These are phyloP conservation scores for Cyclanthera cordifolia DNA, from an alignment of 306 rosid genomes.

Conservation along the genomic window DNA sequence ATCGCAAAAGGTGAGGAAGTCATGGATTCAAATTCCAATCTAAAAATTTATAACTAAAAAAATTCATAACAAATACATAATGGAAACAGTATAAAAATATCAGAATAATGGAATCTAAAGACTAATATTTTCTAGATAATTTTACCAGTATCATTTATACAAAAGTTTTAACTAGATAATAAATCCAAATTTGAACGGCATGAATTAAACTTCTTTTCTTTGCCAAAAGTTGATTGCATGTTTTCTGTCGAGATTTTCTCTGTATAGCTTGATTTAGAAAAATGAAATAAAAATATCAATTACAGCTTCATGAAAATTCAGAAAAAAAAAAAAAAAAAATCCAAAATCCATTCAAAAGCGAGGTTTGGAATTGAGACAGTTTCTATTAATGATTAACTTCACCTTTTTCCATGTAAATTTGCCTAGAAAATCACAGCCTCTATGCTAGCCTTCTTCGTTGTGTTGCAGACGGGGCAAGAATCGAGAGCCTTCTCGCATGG, in stretches of 20 bases:
- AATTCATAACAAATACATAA: too few relatives aligned
- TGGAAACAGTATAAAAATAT: too few relatives aligned
- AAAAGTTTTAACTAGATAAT: too few relatives aligned
- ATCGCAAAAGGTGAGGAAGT: too few relatives aligned
- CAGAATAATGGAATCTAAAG: too few relatives aligned
- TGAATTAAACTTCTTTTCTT: too few relatives aligned
- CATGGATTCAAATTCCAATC: too few relatives aligned
- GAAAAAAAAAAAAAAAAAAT: not conserved
- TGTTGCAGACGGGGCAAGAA: slow-evolving; percentile 52
- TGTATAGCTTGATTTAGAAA: not conserved
- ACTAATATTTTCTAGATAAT: too few relatives aligned
- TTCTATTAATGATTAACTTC: not conserved
- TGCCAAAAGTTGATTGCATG: not conserved
- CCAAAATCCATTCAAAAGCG: not conserved
- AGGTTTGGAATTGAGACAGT: not conserved
- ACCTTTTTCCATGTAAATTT: slow-evolving; percentile 21
- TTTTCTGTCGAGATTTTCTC: not conserved
- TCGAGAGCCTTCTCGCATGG: slow-evolving; percentile 43
- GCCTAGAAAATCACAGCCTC: slow-evolving; percentile 55
- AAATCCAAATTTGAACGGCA: too few relatives aligned
- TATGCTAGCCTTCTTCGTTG: slow-evolving; percentile 49
- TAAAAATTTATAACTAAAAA: too few relatives aligned
- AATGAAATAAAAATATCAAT: not conserved
- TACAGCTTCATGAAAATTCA: not conserved
- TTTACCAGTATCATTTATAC: too few relatives aligned